A percentile compares a stretch with the other conserved stretches of the same genome.
These are phyloP conservation scores for Macrotyloma uniflorum DNA, from an alignment of 306 rosid species.

Conservation along the genomic window DNA sequence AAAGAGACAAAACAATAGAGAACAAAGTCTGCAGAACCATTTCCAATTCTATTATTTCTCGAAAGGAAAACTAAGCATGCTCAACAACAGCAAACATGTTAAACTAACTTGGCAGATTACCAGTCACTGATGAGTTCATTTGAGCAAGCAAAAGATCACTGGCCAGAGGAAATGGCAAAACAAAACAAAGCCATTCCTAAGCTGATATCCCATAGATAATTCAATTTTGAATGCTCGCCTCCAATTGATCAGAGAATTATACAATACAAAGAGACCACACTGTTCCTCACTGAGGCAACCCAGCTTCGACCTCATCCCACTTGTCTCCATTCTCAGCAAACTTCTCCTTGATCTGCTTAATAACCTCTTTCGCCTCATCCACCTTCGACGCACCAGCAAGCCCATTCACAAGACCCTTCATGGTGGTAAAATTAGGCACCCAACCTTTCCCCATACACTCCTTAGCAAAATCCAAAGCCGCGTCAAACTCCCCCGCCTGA, in stretches of 20 bases:
- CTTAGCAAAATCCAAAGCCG: conserved; percentile 50
- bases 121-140: background rate
- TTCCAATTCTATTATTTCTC: conserved; percentile 32
- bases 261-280: background rate
- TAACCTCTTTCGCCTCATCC: conserved; percentile 60
- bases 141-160: conserved; percentile 4
- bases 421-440: conserved; percentile 66
- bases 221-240: conserved; percentile 2
- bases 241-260: conserved; percentile 10
- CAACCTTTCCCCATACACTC: conserved; percentile 73
- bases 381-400: conserved; percentile 60
- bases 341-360: conserved; percentile 69
- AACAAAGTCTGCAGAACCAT: background rate
- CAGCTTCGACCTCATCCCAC: conserved; percentile 81
- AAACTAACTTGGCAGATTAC: conserved; percentile 21
- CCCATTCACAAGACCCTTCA: conserved; percentile 77
- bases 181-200: conserved; percentile 29
- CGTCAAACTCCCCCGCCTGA: conserved; percentile 56
- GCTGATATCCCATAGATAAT: background rate
- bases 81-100: background rate
- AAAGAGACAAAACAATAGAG: background rate
- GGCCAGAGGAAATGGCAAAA: conserved; percentile 11
- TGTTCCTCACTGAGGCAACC: conserved; percentile 54
- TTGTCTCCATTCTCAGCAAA: conserved; percentile 49
- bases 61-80: conserved; percentile 16